Percentiles rank a stretch among this genome's conserved stretches.
Evolutionary conservation across 164 flowering plant species (phyloP).

Genomic region (Pachysandra terminalis): DNA sequence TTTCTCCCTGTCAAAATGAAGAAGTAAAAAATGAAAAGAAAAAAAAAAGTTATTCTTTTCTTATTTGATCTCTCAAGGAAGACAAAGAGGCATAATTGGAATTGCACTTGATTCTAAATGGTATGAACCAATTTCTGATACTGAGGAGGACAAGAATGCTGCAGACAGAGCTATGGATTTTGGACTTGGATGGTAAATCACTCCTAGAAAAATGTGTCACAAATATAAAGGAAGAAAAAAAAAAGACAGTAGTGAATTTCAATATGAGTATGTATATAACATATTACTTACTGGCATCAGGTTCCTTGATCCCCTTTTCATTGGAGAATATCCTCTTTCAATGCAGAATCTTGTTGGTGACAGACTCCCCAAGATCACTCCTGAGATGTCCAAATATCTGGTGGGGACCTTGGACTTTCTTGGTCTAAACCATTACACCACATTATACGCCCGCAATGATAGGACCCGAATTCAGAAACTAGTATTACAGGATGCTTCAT

Average conservation of each 20-base stretch:
- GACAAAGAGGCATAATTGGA: slow-evolving; percentile 72
- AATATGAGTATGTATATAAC: slow-evolving; percentile 6
- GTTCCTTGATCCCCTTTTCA: slow-evolving; percentile 86
- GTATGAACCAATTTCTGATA: slow-evolving; percentile 70
- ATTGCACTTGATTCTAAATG: slow-evolving; percentile 81
- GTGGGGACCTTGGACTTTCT: slow-evolving; percentile 63
- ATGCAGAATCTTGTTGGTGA: slow-evolving; percentile 60
- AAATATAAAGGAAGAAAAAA: background rate
- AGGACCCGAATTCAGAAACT: slow-evolving; percentile 45
- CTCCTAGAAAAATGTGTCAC: background rate
- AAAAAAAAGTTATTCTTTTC: background rate
- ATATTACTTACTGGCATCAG: slow-evolving; percentile 37
- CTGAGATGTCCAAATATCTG: slow-evolving; percentile 36
- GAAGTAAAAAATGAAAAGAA: background rate
- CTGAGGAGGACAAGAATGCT: slow-evolving; percentile 72
- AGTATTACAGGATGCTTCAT: slow-evolving; percentile 59
- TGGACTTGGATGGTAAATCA: slow-evolving; percentile 69
- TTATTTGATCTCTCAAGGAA: slow-evolving; percentile 31
- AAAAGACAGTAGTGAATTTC: slow-evolving; percentile 1
- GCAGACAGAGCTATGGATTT: slow-evolving; percentile 81
- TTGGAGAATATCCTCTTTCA: slow-evolving; percentile 73
- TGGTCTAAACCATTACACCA: slow-evolving; percentile 86
- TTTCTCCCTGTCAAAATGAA: background rate
- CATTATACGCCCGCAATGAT: slow-evolving; percentile 71
- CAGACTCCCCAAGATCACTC: slow-evolving; percentile 59